Evolutionary conservation across 306 rosid genomes (phyloP).

Genomic region (Ziziphus jujuba): DNA sequence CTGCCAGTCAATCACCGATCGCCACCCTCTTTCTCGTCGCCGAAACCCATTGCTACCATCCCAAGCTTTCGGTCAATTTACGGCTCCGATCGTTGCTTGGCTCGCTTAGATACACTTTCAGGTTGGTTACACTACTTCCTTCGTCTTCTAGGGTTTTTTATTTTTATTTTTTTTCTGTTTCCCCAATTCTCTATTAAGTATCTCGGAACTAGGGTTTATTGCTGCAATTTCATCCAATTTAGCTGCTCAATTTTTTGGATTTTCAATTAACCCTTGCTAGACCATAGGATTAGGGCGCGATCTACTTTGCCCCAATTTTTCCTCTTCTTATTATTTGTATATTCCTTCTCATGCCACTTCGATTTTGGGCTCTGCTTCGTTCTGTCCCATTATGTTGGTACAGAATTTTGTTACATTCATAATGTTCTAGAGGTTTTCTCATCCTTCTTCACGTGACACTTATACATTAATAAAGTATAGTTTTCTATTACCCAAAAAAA

Average conservation of each 20-base stretch:
- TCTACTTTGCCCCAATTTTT: slow-evolving; percentile 9
- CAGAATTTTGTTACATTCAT: not conserved
- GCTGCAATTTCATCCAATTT: not conserved
- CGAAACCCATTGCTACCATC: not conserved
- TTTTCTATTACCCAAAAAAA: no score
- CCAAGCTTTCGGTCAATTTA: slow-evolving; percentile 33
- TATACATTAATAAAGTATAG: no score
- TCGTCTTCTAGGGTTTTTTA: slow-evolving; percentile 28
- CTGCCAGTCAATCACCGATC: slow-evolving; percentile 29
- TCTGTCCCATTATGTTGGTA: not conserved
- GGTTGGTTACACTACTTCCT: slow-evolving; percentile 9
- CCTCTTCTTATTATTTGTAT: not conserved
- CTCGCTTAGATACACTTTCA: not conserved
- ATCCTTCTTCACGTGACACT: not conserved
- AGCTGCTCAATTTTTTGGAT: not conserved
- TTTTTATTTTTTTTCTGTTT: not conserved
- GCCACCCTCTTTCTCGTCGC: not conserved
- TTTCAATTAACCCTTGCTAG: not conserved
- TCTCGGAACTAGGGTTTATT: slow-evolving; percentile 1
- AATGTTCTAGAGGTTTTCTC: no score
- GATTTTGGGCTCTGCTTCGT: not conserved
- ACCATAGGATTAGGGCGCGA: slow-evolving; percentile 10
- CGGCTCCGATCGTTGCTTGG: slow-evolving; percentile 13
- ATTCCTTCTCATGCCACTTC: not conserved
- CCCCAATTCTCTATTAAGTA: not conserved